Base-by-base conservation (phyloP, 2,329 filamentous ascomycete species). In the Dissoconium aciculare region DNA sequence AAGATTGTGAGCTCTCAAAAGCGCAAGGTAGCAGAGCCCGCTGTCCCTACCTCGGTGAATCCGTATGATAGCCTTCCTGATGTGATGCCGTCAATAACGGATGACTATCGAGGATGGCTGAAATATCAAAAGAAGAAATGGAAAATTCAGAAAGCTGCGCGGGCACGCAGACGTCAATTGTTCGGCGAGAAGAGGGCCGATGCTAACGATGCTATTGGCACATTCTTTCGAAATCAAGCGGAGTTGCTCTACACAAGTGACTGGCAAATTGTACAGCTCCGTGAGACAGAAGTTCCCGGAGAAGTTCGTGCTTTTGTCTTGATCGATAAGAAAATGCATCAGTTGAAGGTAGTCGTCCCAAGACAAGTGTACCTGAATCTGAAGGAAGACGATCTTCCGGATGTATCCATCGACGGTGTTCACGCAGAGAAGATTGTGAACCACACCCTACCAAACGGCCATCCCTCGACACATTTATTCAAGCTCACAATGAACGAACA, bases 41-140 rank as follows among this genome's bases (percentile, higher is more conserved):
- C 55, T 5, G 51, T 57, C 4, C 27, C 35, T 13, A 58, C 66
- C 27, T 71, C 69, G 3, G 57, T 68, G 0, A 81, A 95, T 49
- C 84, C 84, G 0, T 91, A 83, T 54, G 76, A 83, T 15, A 71
- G 71, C 14, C 64, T 98, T 10, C 89, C 89, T 0, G 71, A 78
- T 37, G 67, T 71, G 25, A 91, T 93, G 78, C 87, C 89, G 2
- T 71, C 69, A 14, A 79, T 89, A 12, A 80, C 74, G 0, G 74
- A 89, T 28, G 78, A 98, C 54, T 99, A 99, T 44, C 62, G 72
- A 11, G 82, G 72, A 0, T 98, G 92, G 63, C 55, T 99, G 31
- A 69, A 78, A 49, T 95, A 95, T 49, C 89, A 98, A 53, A 99
- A 99, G 57, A 74, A 85, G 59, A 98, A 98, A 57, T 99, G 89